These are phyloP conservation scores for Obba rivulosa DNA, from an alignment of 768 basidiomycete genomes.

Conservation along the genomic window DNA sequence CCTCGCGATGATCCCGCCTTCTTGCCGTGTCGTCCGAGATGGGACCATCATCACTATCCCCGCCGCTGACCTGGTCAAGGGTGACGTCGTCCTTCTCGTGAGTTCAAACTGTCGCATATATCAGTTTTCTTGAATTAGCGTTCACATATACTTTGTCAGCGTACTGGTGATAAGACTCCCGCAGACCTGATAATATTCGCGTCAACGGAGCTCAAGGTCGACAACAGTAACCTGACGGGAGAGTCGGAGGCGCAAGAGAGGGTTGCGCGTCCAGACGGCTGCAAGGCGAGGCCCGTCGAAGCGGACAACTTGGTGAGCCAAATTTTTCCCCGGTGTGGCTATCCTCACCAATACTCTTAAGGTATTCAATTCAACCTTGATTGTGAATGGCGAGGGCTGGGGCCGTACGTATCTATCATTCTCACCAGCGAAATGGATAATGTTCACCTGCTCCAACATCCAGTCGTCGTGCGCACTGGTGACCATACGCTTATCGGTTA, in stretches of 20 bases:
- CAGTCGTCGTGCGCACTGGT: slow-evolving; percentile 62
- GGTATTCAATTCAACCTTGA: slow-evolving; percentile 67
- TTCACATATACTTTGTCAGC: slow-evolving; percentile 29
- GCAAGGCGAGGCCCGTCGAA: slow-evolving; percentile 45
- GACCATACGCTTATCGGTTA: slow-evolving; percentile 61
- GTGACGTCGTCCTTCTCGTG: slow-evolving; percentile 61
- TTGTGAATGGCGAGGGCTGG: slow-evolving; percentile 71
- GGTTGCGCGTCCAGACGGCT: slow-evolving; percentile 40
- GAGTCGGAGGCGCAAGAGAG: slow-evolving; percentile 70
- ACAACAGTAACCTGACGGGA: slow-evolving; percentile 67
- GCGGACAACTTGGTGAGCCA: slow-evolving; percentile 54
- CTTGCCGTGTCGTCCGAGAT: slow-evolving; percentile 58
- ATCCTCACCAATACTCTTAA: slow-evolving; percentile 18
- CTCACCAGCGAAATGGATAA: background rate
- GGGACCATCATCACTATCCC: slow-evolving; percentile 49
- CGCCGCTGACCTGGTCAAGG: slow-evolving; percentile 59
- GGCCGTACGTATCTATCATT: slow-evolving; percentile 42
- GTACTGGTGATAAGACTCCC: slow-evolving; percentile 66
- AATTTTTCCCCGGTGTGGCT: background rate
- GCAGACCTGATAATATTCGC: slow-evolving; percentile 60
- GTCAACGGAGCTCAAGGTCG: slow-evolving; percentile 59
- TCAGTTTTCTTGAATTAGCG: too few species aligned
- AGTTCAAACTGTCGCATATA: slow-evolving; percentile 17
- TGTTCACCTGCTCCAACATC: background rate
- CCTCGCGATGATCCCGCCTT: slow-evolving; percentile 69